Conservation (phyloP, 768 basidiomycete genomes). For the Xerocomus brunneocitrinus region DNA sequence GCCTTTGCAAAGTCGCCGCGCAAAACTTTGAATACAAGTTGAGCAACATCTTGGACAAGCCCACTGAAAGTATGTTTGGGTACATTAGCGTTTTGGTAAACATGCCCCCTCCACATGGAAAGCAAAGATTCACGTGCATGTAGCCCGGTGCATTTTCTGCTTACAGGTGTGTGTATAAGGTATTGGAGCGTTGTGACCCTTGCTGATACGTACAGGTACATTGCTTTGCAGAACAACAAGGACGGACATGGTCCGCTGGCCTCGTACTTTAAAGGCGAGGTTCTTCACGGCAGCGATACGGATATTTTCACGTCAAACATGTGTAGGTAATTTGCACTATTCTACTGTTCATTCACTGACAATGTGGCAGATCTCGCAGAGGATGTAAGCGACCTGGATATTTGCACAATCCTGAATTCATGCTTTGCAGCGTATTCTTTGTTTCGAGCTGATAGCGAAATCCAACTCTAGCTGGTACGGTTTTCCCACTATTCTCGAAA, state of each 20-base stretch:
- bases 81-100: conserved; percentile 89
- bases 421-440: conserved; percentile 66
- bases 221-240: conserved; percentile 83
- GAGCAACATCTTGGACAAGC: conserved; percentile 86
- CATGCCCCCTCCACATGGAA: background rate
- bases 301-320: conserved; percentile 96
- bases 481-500: conserved; percentile 3
- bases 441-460: conserved; percentile 77
- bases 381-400: conserved; percentile 50
- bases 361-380: conserved; percentile 72
- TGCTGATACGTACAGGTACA: conserved; percentile 46
- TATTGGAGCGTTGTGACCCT: background rate
- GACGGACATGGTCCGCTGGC: conserved; percentile 82
- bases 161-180: conserved; percentile 46
- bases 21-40: conserved; percentile 97
- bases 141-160: conserved; percentile 94
- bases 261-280: conserved; percentile 97
- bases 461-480: conserved; percentile 70
- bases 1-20: conserved; percentile 60
- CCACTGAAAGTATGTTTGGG: conserved; percentile 86
- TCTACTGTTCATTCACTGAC: conserved; percentile 4
- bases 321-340: conserved; percentile 50
- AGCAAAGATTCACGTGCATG: conserved; percentile 8
- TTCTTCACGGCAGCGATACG: conserved; percentile 75
- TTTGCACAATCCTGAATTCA: background rate